A percentile compares a stretch with the other conserved stretches of the same genome.
Evolutionary conservation across 257 asterid genomes (phyloP).

Genomic region (Rehmannia glutinosa): DNA sequence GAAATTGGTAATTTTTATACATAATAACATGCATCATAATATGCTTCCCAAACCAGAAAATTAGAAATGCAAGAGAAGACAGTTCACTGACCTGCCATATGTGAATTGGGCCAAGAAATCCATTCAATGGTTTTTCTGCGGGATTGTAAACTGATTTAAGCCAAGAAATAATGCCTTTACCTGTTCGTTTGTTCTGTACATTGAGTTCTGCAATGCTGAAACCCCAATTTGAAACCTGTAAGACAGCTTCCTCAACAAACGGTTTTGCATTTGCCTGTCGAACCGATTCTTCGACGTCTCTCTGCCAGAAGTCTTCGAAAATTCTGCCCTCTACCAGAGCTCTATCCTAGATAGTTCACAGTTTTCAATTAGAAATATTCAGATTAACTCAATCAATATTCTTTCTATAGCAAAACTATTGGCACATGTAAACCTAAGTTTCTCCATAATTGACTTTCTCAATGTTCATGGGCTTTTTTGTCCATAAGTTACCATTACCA

Average conservation of each 20-base stretch:
- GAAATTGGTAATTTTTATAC: no score
- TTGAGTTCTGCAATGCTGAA: conserved; percentile 79
- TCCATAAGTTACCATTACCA: no score
- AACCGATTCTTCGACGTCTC: conserved; percentile 89
- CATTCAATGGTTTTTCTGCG: conserved; percentile 47
- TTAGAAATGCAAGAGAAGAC: no score
- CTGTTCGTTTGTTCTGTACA: conserved; percentile 39
- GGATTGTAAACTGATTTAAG: conserved; percentile 59
- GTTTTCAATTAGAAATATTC: conserved; percentile 19
- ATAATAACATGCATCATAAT: no score
- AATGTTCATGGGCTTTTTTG: no score
- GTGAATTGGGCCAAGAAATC: conserved; percentile 89
- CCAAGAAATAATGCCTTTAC: conserved; percentile 61
- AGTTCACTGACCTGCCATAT: conserved; percentile 83
- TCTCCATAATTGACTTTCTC: background rate
- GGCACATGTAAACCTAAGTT: background rate
- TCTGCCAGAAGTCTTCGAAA: conserved; percentile 74
- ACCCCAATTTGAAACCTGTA: conserved; percentile 90
- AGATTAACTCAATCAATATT: background rate
- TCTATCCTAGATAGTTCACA: conserved; percentile 55
- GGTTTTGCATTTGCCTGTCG: conserved; percentile 67
- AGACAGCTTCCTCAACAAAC: conserved; percentile 79
- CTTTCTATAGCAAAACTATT: background rate
- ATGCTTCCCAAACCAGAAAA: no score
- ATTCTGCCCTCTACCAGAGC: conserved; percentile 48